These are phyloP conservation scores for Setaria viridis DNA, from an alignment of 202 grass and related monocot species.

Conservation along the genomic window DNA sequence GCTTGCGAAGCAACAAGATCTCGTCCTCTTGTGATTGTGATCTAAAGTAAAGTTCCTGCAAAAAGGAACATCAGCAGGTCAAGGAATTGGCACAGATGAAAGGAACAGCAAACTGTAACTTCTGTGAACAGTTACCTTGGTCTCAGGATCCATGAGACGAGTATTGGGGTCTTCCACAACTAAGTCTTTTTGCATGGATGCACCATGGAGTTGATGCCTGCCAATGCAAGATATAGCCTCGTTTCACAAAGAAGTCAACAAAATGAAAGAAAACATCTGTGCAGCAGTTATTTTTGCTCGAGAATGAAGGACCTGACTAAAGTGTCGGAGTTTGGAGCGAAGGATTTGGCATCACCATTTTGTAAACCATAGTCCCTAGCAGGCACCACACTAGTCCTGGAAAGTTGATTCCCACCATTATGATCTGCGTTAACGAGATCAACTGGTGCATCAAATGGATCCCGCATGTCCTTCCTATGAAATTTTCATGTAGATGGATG, in stretches of 20 bases:
- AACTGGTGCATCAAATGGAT: slow-evolving; percentile 63
- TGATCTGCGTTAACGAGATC: slow-evolving; percentile 48
- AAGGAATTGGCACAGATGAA: slow-evolving; percentile 33
- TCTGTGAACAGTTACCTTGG: slow-evolving; percentile 58
- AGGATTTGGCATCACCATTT: slow-evolving; percentile 60
- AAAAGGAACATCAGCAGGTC: slow-evolving; percentile 21
- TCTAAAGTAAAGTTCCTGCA: slow-evolving; percentile 81
- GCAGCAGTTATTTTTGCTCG: slow-evolving; percentile 30
- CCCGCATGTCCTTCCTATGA: slow-evolving; percentile 60
- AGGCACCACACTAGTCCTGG: slow-evolving; percentile 36
- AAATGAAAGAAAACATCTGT: slow-evolving; percentile 8
- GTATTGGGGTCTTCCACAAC: slow-evolving; percentile 51
- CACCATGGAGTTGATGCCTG: slow-evolving; percentile 68
- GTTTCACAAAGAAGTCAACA: slow-evolving; percentile 35
- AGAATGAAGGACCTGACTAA: slow-evolving; percentile 74
- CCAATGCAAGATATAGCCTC: slow-evolving; percentile 32
- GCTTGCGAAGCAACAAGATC: slow-evolving; percentile 75
- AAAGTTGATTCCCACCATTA: slow-evolving; percentile 53
- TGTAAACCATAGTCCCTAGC: slow-evolving; percentile 54
- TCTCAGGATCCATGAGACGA: slow-evolving; percentile 74
- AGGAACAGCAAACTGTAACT: slow-evolving; percentile 22
- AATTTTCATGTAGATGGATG: slow-evolving; percentile 27
- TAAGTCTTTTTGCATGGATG: slow-evolving; percentile 53
- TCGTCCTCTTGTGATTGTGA: slow-evolving; percentile 87
- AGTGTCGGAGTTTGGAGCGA: slow-evolving; percentile 59